Evolutionary conservation across 371 early-diverging fungal genomes (phyloP), one percentile per base, ranked within the genome.

Genomic region (Mucor mucedo): DNA sequence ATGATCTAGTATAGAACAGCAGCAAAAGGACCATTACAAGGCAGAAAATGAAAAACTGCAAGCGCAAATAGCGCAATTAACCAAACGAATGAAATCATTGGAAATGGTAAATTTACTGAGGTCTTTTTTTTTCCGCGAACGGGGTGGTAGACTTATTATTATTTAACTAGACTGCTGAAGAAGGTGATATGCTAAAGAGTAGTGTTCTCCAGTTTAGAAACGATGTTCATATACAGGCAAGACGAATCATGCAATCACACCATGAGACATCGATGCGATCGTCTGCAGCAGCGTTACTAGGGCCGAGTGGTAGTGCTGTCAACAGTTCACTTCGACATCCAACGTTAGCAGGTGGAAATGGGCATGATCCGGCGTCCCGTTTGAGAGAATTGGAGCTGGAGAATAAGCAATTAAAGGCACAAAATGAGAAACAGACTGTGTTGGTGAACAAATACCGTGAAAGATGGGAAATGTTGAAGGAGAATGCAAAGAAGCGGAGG

Each of bases 391-490:
- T 89, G 48, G 89, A 89, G 60, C 82, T 82, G n/a, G 90, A 92
- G 64, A 76, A 90, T 14, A 64, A 75, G 30, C 61, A 70, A 10
- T 58, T 85, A 14, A 67, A 69, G 28, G 55, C 79, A 5, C 87
- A 88, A 45, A 78, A 82, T 39, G 84, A 86, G 27, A 77, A 79
- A 55, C 83, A 84, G 61, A 82, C 78, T 44, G 69, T 70, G 1
- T 65, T 85, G 4, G 83, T 93, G 66, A 78, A 76, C 50, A 92
- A 91, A 75, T 94, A 95, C 67, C 87, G 87, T 52, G 93, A 92
- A 48, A 84, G 93, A 35, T 96, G 95, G 95, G 92, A 93, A 39
- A 92, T 89, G 60, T 76, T 95, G 28, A 95, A 94, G 63, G 95
- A 93, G 57, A 89, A 92, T 33, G 94, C 94, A 39, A 91, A 92